Evolutionary conservation across 208 protist species (phyloP).

Genomic region (Crithidia fasciculata): DNA sequence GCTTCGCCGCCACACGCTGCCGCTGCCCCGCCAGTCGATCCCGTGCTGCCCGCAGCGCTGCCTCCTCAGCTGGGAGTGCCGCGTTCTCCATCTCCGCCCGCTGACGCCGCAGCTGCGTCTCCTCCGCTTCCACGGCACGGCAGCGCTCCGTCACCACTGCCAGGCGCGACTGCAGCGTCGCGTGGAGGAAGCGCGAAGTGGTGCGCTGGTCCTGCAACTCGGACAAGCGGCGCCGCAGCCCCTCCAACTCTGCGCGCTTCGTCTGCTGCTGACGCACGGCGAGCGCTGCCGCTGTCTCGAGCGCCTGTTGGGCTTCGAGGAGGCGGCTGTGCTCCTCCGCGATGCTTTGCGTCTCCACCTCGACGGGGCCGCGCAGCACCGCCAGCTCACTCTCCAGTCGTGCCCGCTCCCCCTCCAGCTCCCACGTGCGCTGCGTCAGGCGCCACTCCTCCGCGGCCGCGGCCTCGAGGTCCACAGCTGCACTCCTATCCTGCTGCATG

Average conservation of each 20-base stretch:
- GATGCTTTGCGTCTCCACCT: constrained; percentile 34
- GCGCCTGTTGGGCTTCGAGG: constrained; percentile 32
- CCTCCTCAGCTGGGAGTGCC: constrained; percentile 9
- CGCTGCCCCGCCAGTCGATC: constrained; percentile 15
- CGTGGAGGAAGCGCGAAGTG: constrained; percentile 16
- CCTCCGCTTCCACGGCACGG: not conserved
- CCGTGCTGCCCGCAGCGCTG: constrained; percentile 12
- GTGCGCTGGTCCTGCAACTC: constrained; percentile 29
- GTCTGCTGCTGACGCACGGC: constrained; percentile 25
- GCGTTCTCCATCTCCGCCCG: constrained; percentile 19
- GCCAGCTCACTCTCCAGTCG: constrained; percentile 45
- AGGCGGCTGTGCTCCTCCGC: constrained; percentile 32
- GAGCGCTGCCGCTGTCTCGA: constrained; percentile 31
- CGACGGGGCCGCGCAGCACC: constrained; percentile 33
- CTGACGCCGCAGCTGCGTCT: not conserved
- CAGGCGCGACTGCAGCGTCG: constrained; percentile 20
- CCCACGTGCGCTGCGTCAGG: constrained; percentile 25
- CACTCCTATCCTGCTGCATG: not conserved
- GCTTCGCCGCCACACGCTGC: not conserved
- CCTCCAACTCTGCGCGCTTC: constrained; percentile 29
- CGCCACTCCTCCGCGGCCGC: constrained; percentile 34
- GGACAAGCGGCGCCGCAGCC: constrained; percentile 12
- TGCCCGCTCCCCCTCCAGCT: constrained; percentile 40
- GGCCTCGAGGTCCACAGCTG: not conserved
- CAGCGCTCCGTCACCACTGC: not conserved